Evolutionary conservation across 2,329 filamentous ascomycete species (phyloP), one percentile per base, ranked within the genome.

Genomic region (Aspergillus sp.): DNA sequence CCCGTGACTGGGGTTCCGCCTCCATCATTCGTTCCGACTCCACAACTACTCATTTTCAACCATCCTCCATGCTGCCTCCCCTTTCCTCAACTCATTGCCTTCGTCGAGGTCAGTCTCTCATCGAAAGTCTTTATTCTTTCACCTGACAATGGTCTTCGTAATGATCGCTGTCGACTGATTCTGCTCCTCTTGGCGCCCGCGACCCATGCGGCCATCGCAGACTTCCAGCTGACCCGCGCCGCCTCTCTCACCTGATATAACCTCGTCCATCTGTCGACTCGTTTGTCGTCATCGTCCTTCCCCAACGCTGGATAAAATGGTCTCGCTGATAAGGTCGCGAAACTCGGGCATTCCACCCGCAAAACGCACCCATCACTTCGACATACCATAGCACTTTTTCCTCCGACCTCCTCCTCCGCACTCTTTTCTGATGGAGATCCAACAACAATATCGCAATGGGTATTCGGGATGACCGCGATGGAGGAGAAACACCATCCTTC

Each of bases 381-480:
- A 30, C 47, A 17, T 50, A 50, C 25, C 25, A 27, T 50, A 17
- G 8, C 27, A 13, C 27, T 30, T 36, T 36, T 36, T 2, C 32
- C 13, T 11, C 25, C 53, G 23, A 30, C 23, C 41, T 42, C 23
- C 49, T 27, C 23, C 8, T 54, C 7, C 30, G 25, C 17, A 3
- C 42, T 25, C 11, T 11, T 25, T 4, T 52, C 21, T 17, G 25
- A 47, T 55, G 53, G 53, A 55, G 53, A 47, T 55, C 53, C 21
- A 15, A 47, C 8, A 42, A 27, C 42, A 19, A 27, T 30, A n/a
- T 56, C 32, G 49, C 19, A 21, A 59, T 62, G 57, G 60, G 60
- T 8, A 39, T 55, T 23, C 53, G 47, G 32, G 60, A 53, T 42
- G 52, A 56, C 41, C 30, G 32, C n/a, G 47, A 54, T 21, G 38